phyloP scores from a whole-genome alignment of 2,329 filamentous ascomycete genomes.

The Nemania abortiva region DNA sequence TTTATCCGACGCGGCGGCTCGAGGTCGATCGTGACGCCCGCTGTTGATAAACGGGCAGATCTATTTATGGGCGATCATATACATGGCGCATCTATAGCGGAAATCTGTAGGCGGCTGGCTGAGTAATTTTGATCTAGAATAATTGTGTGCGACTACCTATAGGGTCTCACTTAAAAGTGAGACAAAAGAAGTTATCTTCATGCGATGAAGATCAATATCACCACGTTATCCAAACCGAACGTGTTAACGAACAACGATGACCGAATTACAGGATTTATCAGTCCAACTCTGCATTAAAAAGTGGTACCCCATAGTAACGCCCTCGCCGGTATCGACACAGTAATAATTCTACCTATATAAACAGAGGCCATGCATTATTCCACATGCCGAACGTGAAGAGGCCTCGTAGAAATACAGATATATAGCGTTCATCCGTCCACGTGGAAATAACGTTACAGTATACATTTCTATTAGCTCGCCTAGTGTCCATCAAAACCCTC shows the following conservation, averaged over 20 bases:
- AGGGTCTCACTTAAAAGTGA: background rate
- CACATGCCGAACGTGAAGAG: slow-evolving; percentile 18
- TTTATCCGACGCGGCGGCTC: slow-evolving; percentile 15
- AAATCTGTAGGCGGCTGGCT: background rate
- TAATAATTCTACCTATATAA: slow-evolving; percentile 9
- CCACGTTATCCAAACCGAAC: background rate
- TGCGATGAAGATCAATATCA: background rate
- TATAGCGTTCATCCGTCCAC: slow-evolving; percentile 8
- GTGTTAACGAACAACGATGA: background rate
- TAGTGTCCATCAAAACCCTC: slow-evolving; percentile 66
- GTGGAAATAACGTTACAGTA: slow-evolving; percentile 15
- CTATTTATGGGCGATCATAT: slow-evolving; percentile 11
- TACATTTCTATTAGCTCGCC: slow-evolving; percentile 24
- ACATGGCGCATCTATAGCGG: background rate
- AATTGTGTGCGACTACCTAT: background rate
- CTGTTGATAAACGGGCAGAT: background rate
- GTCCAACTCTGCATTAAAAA: slow-evolving; percentile 4
- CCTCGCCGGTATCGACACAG: slow-evolving; percentile 3
- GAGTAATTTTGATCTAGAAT: background rate
- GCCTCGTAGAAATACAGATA: slow-evolving; percentile 30
- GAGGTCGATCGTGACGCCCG: background rate
- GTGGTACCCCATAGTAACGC: background rate
- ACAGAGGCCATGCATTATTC: slow-evolving; percentile 6
- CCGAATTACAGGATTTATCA: background rate
- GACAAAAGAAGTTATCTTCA: background rate